Conservation (phyloP, 169 alveolate species). For the Cryptosporidium viatorum region DNA sequence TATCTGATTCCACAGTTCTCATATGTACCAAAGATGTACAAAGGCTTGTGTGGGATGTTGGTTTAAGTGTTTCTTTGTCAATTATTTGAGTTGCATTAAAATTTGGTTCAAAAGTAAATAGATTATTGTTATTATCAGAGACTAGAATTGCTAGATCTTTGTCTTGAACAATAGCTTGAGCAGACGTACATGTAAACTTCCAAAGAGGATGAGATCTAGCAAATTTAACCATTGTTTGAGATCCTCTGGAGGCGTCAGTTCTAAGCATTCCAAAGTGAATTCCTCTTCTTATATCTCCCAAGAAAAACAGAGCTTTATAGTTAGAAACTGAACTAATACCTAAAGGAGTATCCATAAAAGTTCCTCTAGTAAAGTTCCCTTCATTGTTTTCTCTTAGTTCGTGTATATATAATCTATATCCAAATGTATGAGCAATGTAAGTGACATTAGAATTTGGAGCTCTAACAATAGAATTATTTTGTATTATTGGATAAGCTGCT, state of each 20-base stretch:
- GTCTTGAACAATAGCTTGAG: constrained; percentile 48
- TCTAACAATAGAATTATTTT: constrained; percentile 33
- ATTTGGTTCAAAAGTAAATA: constrained; percentile 39
- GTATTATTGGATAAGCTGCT: constrained; percentile 71
- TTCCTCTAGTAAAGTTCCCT: constrained; percentile 15
- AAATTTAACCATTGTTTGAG: constrained; percentile 70
- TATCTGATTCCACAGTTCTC: constrained; percentile 32
- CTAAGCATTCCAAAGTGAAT: constrained; percentile 64
- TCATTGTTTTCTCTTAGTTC: constrained; percentile 55
- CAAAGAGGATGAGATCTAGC: constrained; percentile 74
- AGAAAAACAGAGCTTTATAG: constrained; percentile 40
- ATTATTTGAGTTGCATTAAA: constrained; percentile 63
- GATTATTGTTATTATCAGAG: constrained; percentile 41
- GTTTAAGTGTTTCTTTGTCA: constrained; percentile 63
- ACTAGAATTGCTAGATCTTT: constrained; percentile 51
- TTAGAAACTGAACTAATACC: constrained; percentile 62
- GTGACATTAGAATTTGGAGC: constrained; percentile 44
- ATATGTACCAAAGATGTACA: constrained; percentile 45
- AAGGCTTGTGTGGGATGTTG: constrained; percentile 30
- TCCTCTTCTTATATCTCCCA: constrained; percentile 74
- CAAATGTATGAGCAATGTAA: constrained; percentile 52
- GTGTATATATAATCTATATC: constrained; percentile 55
- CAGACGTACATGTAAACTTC: constrained; percentile 74
- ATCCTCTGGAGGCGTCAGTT: constrained; percentile 67
- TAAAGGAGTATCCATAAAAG: constrained; percentile 66